These are phyloP conservation scores for Penicillium palitans DNA, from an alignment of 2,329 filamentous ascomycete species.

Conservation along the genomic window DNA sequence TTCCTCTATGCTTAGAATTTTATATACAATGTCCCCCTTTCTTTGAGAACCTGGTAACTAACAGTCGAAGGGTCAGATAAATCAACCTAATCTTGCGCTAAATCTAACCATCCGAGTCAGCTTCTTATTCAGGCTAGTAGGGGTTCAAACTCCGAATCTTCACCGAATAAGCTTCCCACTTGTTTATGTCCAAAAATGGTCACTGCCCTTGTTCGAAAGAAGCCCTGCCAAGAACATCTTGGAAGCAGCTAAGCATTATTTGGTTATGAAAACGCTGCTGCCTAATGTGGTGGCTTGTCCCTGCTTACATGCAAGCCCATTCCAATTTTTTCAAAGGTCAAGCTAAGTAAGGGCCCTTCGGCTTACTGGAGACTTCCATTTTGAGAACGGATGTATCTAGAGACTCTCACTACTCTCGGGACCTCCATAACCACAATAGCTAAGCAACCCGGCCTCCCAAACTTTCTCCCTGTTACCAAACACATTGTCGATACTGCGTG, in stretches of 20 bases:
- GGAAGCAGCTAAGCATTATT: not conserved
- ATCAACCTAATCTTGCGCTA: not conserved
- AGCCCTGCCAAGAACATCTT: not conserved
- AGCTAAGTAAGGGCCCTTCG: not conserved
- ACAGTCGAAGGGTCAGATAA: not conserved
- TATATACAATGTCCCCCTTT: not conserved
- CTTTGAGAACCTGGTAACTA: not conserved
- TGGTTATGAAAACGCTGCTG: not conserved
- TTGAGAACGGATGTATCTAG: not conserved
- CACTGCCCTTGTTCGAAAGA: not conserved
- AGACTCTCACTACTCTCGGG: not conserved
- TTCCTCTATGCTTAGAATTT: not conserved
- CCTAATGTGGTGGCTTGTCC: not conserved
- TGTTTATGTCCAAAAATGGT: not conserved
- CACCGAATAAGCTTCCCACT: not conserved
- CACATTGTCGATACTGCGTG: not conserved
- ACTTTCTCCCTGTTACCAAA: not conserved
- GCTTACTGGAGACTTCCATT: not conserved
- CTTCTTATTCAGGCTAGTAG: not conserved
- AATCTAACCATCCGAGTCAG: not conserved
- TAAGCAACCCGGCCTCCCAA: not conserved
- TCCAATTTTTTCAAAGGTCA: not conserved
- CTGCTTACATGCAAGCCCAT: not conserved
- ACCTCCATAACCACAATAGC: not conserved
- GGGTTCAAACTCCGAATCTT: not conserved